A percentile compares a stretch with the other conserved stretches of the same genome.
Evolutionary conservation across 2,329 filamentous ascomycete species (phyloP).

Genomic region (Aspergillus aculeatus): DNA sequence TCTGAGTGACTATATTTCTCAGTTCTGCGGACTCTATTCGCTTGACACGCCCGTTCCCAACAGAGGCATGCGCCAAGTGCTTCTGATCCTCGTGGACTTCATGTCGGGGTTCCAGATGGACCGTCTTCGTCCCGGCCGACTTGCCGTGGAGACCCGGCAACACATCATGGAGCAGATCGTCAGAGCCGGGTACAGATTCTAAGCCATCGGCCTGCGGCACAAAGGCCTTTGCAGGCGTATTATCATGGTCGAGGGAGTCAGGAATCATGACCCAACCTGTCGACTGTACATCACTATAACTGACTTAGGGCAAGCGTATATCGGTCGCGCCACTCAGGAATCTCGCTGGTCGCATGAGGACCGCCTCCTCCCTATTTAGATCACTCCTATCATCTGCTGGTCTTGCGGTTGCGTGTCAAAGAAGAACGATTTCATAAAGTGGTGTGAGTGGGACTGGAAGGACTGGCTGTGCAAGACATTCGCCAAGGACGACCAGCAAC

Average conservation of each 20-base stretch:
- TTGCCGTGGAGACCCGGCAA: background rate
- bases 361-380: background rate
- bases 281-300: background rate
- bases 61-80: background rate
- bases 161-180: background rate
- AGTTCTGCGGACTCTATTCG: background rate
- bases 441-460: background rate
- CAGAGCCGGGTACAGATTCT: background rate
- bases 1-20: background rate
- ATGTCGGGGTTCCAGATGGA: background rate
- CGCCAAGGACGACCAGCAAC: background rate
- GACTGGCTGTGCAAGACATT: background rate
- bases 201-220: background rate
- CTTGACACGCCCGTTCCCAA: background rate
- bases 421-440: background rate
- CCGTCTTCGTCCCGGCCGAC: background rate
- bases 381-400: background rate
- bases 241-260: background rate
- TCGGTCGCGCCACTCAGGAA: background rate
- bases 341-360: background rate
- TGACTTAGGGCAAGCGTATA: background rate
- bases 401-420: background rate
- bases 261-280: background rate
- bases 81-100: background rate
- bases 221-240: background rate